Evolutionary conservation across 805 yeast genomes (phyloP).

Genomic region (Yarrowia sp.): DNA sequence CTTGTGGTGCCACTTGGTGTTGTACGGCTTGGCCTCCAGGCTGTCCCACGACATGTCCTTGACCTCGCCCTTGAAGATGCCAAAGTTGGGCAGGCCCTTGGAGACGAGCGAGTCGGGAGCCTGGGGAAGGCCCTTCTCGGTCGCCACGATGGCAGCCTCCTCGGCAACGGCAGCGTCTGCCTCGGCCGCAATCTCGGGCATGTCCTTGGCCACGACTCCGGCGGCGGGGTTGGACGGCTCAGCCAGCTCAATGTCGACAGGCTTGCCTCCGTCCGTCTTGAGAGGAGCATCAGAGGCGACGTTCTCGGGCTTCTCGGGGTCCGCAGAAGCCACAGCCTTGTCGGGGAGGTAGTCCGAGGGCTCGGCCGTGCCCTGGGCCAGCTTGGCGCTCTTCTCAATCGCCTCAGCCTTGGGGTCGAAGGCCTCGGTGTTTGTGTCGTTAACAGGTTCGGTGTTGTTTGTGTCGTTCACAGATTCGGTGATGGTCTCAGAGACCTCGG

Average conservation of each 20-base stretch:
- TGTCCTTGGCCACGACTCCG: background rate
- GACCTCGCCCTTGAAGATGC: slow-evolving; percentile 7
- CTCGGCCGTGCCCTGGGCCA: slow-evolving; percentile 8
- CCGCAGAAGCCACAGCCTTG: background rate
- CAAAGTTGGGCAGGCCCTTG: slow-evolving; percentile 25
- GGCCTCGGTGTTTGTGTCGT: background rate
- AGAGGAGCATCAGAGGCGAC: background rate
- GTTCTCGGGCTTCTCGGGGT: slow-evolving; percentile 8
- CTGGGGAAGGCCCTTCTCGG: slow-evolving; percentile 12
- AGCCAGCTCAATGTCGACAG: slow-evolving; percentile 1
- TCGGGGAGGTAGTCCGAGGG: slow-evolving; percentile 10
- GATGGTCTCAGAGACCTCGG: background rate
- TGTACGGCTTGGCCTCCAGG: slow-evolving; percentile 24
- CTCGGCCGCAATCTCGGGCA: slow-evolving; percentile 15
- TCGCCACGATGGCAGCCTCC: slow-evolving; percentile 1
- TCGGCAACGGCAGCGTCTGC: slow-evolving; percentile 16
- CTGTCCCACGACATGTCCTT: slow-evolving; percentile 12
- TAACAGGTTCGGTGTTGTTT: background rate
- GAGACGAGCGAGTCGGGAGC: slow-evolving; percentile 11
- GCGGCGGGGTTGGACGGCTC: slow-evolving; percentile 16
- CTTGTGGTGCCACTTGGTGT: slow-evolving; percentile 21
- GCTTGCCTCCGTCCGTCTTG: background rate
- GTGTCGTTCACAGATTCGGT: background rate
- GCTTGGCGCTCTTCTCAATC: slow-evolving; percentile 8
- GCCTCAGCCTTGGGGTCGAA: background rate